Evolutionary conservation across 257 asterid genomes (phyloP).

Genomic region (Capsicum chinense): DNA sequence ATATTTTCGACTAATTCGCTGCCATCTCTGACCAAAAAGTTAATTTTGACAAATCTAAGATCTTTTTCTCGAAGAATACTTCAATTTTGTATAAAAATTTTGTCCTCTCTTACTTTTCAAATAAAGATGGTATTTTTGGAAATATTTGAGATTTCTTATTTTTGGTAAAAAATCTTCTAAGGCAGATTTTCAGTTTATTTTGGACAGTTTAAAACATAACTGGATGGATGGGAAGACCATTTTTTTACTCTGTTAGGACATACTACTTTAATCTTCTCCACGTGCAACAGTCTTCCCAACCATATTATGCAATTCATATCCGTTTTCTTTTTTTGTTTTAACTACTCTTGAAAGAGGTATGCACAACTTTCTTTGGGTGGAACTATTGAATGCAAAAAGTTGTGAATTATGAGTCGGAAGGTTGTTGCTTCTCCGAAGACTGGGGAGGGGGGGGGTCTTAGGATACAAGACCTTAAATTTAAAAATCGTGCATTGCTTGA

Average conservation of each 20-base stretch:
- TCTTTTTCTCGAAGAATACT: not conserved
- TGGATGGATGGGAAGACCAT: not conserved
- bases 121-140: not conserved
- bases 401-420: not conserved
- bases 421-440: not conserved
- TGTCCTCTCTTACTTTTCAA: not conserved
- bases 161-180: not conserved
- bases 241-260: not conserved
- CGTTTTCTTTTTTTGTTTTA: not conserved
- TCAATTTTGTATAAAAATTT: not conserved
- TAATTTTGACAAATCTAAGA: not conserved
- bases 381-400: not conserved
- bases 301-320: not conserved
- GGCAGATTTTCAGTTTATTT: not conserved
- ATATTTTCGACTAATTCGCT: too few relatives aligned
- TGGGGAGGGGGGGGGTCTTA: not conserved
- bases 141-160: not conserved
- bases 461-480: not conserved
- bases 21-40: too few relatives aligned
- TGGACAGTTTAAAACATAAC: not conserved
- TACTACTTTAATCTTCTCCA: not conserved
- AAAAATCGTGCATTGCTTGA: not conserved
- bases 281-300: not conserved
- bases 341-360: not conserved
- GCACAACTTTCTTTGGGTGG: not conserved